These are phyloP conservation scores for Bonia amplexicaulis DNA, from an alignment of 176 grass and related monocot species.

Conservation along the genomic window DNA sequence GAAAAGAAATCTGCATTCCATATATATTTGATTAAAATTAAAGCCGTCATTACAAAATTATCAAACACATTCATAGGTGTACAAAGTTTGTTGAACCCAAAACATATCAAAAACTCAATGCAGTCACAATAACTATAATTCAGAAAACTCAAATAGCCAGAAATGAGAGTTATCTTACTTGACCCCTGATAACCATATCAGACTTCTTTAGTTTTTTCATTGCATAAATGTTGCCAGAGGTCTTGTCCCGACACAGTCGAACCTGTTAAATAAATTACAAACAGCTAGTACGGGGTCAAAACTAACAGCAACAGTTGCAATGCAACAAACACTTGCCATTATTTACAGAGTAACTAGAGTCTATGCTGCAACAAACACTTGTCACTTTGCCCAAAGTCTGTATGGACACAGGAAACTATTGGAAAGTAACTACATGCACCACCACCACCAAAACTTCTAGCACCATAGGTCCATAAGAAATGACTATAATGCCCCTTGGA, in stretches of 20 bases:
- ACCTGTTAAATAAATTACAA: constrained; percentile 58
- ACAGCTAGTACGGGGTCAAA: constrained; percentile 9
- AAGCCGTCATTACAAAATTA: neutral
- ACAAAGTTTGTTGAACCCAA: neutral
- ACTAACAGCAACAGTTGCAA: neutral
- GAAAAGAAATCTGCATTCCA: neutral
- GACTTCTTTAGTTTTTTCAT: constrained; percentile 99
- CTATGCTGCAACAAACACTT: constrained; percentile 14
- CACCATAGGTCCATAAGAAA: neutral
- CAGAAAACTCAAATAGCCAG: constrained; percentile 21
- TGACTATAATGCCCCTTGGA: neutral
- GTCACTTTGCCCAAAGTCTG: neutral
- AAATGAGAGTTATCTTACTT: constrained; percentile 58
- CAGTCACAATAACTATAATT: neutral
- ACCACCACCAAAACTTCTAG: neutral
- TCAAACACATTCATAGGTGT: neutral
- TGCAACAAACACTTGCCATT: constrained; percentile 1
- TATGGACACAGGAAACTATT: constrained; percentile 22
- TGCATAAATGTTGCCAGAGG: constrained; percentile 90
- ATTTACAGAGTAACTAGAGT: neutral
- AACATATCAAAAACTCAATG: neutral
- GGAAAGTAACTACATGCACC: constrained; percentile 1
- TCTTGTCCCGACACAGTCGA: constrained; percentile 82
- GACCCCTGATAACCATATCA: constrained; percentile 95
- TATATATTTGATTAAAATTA: neutral